Conservation (phyloP, 2,329 filamentous ascomycete species). For the Scytalidium lignicola region DNA sequence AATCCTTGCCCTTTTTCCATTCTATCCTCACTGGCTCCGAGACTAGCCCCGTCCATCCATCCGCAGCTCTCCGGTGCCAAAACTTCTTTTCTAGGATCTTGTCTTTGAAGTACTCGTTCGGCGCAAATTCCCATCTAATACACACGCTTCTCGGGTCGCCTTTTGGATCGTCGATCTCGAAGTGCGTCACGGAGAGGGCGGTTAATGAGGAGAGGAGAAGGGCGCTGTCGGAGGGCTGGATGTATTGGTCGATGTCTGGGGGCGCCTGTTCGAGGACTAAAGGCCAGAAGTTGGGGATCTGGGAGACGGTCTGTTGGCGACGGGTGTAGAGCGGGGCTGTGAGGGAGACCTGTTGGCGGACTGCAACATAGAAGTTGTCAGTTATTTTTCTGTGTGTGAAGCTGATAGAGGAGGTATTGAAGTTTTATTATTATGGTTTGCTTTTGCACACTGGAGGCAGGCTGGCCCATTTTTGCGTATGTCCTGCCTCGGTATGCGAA, state of each 20-base stretch:
- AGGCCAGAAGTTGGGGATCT: conserved; percentile 91
- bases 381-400: neutral
- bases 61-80: conserved; percentile 68
- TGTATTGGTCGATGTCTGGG: conserved; percentile 79
- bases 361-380: conserved; percentile 35
- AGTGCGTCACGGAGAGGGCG: conserved; percentile 68
- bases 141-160: conserved; percentile 78
- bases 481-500: no score
- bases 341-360: conserved; percentile 67
- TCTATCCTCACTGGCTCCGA: conserved; percentile 83
- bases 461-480: no score
- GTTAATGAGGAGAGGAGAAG: conserved; percentile 66
- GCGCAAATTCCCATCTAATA: conserved; percentile 71
- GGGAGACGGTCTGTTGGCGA: conserved; percentile 63
- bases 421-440: no score
- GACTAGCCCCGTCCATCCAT: conserved; percentile 71
- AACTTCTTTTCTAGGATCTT: conserved; percentile 83
- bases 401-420: no score
- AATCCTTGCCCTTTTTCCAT: conserved; percentile 82
- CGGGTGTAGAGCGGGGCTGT: conserved; percentile 69
- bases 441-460: no score
- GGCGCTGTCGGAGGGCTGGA: conserved; percentile 73
- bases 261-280: conserved; percentile 86
- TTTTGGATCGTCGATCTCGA: conserved; percentile 61
- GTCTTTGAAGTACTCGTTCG: conserved; percentile 81